Evolutionary conservation across 352 stramenopile genomes (phyloP), one percentile per base, ranked within the genome.

Genomic region (Thraustochytrium sp.): DNA sequence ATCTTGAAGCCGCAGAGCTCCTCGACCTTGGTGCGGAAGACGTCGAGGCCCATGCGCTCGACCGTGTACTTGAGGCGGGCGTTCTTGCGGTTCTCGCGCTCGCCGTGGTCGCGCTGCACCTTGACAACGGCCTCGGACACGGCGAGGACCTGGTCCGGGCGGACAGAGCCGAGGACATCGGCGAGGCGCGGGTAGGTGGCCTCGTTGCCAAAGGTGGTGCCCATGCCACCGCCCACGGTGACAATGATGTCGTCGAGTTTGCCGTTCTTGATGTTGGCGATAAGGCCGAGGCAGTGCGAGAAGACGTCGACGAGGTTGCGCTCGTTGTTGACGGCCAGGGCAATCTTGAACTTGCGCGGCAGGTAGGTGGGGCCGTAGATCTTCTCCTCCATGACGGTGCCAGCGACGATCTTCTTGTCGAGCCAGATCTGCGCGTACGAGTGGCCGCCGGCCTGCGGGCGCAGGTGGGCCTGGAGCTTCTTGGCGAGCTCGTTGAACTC

Each of bases 271-370:
- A 96, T 92, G n/a, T 98, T 94, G 38, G 92, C 92, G 46, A 99
- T 95, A 82, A 95, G 91, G 34, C 95, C 95, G 73, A 99, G 92
- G 86, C 97, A 97, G 86, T 99, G 97, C 9, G 95, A 97, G 85
- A 97, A 98, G 75, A 99, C 91, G 87, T 99, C 96, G 23, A 99
- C 89, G 51, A 95, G 95, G 87, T 99, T 99, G 65, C 96, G 93
- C n/a, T 95, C 94, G 31, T 95, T 94, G 59, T 72, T 72, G 65
- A 98, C 96, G 3, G 95, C 97, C 26, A 99, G 94, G 73, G 94
- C 95, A 85, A 99, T 98, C 90, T 99, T 99, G 89, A 98, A 99
- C 89, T 99, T 99, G n/a, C 94, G 92, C 2, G 96, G 96, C 68
- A 99, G 85, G 87, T 98, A 99, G 53, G 93, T 90, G 82, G 97